Percentiles rank a stretch among this genome's conserved stretches.
Conservation (phyloP, 805 yeast species). For the Candida schatavii region DNA sequence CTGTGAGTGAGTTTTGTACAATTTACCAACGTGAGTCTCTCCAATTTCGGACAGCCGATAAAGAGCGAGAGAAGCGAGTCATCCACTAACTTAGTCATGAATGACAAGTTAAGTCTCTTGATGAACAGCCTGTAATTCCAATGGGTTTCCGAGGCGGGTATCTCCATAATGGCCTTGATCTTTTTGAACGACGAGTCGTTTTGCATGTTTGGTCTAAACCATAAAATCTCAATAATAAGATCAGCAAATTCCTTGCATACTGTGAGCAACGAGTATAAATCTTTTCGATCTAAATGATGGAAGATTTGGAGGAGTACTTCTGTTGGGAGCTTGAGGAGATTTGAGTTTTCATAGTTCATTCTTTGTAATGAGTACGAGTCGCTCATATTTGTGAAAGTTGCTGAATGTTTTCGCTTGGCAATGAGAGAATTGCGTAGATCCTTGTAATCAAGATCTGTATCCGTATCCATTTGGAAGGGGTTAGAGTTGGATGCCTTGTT, state of each 20-base stretch:
- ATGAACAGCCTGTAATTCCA: conserved; percentile 70
- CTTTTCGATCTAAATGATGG: conserved; percentile 61
- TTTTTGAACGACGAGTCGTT: conserved; percentile 47
- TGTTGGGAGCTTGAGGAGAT: conserved; percentile 50
- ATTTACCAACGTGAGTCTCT: conserved; percentile 80
- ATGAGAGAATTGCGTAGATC: conserved; percentile 36
- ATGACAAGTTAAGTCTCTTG: conserved; percentile 75
- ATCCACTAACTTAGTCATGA: conserved; percentile 64
- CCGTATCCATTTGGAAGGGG: conserved; percentile 34
- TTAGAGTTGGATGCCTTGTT: neutral
- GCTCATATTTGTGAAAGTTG: conserved; percentile 6
- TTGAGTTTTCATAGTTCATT: conserved; percentile 27
- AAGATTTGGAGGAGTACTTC: conserved; percentile 65
- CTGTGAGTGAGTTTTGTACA: conserved; percentile 62
- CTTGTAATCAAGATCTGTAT: conserved; percentile 26
- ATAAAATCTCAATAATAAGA: conserved; percentile 71
- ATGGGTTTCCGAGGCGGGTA: conserved; percentile 46
- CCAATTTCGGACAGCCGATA: conserved; percentile 71
- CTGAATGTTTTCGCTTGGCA: conserved; percentile 18
- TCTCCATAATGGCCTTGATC: conserved; percentile 53
- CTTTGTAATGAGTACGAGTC: conserved; percentile 15
- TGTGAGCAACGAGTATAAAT: conserved; percentile 58
- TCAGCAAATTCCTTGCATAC: conserved; percentile 83
- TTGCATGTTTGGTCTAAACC: conserved; percentile 82
- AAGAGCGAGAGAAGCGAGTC: conserved; percentile 62